Evolutionary conservation across 768 basidiomycete species (phyloP), one percentile per base, ranked within the genome.

Genomic region (Suillus occidentalis): DNA sequence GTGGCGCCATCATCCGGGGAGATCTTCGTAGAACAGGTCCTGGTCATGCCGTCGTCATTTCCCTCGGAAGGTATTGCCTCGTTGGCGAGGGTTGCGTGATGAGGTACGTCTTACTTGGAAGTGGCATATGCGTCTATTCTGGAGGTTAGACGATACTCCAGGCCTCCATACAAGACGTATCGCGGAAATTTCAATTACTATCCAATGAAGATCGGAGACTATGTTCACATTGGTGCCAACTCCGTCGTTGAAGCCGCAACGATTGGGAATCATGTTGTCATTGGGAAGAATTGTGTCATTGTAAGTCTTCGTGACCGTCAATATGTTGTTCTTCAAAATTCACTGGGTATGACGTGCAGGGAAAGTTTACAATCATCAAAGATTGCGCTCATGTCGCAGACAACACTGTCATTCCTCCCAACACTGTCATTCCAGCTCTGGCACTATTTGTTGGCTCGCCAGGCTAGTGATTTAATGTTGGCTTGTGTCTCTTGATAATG

Each of bases 361-460:
- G 97, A 28, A 95, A 97, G 76, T 97, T 99, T 71, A 89, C 91
- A 0, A 95, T 97, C 64, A 95, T 98, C 76, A 97, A 98, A 74
- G 97, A 99, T 72, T 96, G 95, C 69, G 93, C 91, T 4, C 89
- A 87, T 66, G 88, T 99, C 28, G 89, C 90, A 36, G 96, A 98
- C 74, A 90, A 91, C 68, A 92, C 94, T 0, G 87, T 99, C 43
- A 79, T 99, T 16, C 93, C 96, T 2, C 90, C 95, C 4, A 95
- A 94, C 63, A 95, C 95, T 1, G 94, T 98, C 57, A 87, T 99
- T 12, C 95, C 97, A 1, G 92, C 94, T 3, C 77, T 98, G 65
- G 85, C 94, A 0, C 79, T 90, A 6, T 98, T 96, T 76, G 77
- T 87, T 18, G 97, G 97, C 10, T 94, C 92, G 47, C 97, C 97